Percentiles rank a stretch among this genome's conserved stretches.
These are phyloP conservation scores for Conticribra weissflogii DNA, from an alignment of 108 stramenopile species.

Conservation along the genomic window DNA sequence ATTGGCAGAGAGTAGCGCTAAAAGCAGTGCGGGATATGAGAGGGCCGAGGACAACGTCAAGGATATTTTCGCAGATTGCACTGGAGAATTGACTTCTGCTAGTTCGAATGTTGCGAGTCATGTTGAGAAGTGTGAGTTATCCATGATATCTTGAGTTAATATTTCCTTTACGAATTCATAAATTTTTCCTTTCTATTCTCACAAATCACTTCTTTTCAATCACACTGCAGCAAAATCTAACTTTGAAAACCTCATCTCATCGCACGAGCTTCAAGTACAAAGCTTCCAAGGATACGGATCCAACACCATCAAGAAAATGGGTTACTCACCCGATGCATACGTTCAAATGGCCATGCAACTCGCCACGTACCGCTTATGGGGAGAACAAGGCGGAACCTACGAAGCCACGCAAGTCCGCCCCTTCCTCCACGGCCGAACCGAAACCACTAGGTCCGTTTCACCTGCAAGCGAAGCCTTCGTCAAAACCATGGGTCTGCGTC, in stretches of 20 bases:
- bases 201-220: no score
- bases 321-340: constrained; percentile 87
- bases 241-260: constrained; percentile 48
- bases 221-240: constrained; percentile 40
- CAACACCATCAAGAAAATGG: constrained; percentile 73
- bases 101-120: constrained; percentile 30
- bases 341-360: constrained; percentile 90
- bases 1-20: constrained; percentile 18
- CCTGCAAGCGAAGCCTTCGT: constrained; percentile 61
- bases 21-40: constrained; percentile 22
- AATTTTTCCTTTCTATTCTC: no score
- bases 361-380: constrained; percentile 78
- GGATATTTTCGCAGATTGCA: constrained; percentile 63
- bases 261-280: constrained; percentile 61
- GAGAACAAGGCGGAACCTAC: constrained; percentile 79
- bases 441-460: constrained; percentile 77
- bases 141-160: background rate
- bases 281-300: constrained; percentile 82
- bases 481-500: constrained; percentile 58
- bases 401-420: constrained; percentile 83
- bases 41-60: constrained; percentile 50
- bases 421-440: constrained; percentile 82
- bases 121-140: constrained; percentile 29
- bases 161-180: background rate
- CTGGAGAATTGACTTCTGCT: constrained; percentile 28